A percentile compares a stretch with the other conserved stretches of the same genome.
Conservation (phyloP, 1,284 basidiomycete species). For the Naganishia cerealis region DNA sequence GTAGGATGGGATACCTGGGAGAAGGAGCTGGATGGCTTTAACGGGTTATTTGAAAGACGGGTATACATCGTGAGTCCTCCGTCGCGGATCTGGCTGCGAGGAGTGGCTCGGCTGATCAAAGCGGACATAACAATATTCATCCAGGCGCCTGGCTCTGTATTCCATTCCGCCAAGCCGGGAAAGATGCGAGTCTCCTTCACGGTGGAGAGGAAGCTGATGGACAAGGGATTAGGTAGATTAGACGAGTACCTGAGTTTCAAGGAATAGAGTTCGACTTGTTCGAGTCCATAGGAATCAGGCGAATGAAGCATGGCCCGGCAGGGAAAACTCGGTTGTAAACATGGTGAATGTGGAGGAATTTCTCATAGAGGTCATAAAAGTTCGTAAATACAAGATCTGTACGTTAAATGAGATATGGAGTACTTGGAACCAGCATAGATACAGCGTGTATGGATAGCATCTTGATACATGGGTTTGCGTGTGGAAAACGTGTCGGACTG, state of each 20-base stretch:
- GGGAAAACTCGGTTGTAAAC: too few species aligned
- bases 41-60: slow-evolving; percentile 48
- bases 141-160: slow-evolving; percentile 36
- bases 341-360: neutral
- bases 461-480: slow-evolving; percentile 2
- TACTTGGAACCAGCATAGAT: neutral
- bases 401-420: neutral
- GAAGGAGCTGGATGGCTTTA: slow-evolving; percentile 51
- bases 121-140: neutral
- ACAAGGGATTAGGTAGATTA: slow-evolving; percentile 28
- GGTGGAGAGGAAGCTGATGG: slow-evolving; percentile 30
- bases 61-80: slow-evolving; percentile 48
- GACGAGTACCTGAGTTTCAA: slow-evolving; percentile 8
- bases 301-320: too few species aligned
- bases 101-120: too few species aligned
- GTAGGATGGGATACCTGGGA: slow-evolving; percentile 43
- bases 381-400: neutral
- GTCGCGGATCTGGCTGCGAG: neutral
- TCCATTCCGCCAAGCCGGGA: slow-evolving; percentile 30
- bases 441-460: neutral
- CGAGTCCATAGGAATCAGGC: too few species aligned
- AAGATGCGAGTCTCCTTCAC: slow-evolving; percentile 34
- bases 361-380: neutral
- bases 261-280: neutral
- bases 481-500: neutral